Evolutionary conservation across 768 basidiomycete species (phyloP), one percentile per base, ranked within the genome.

Genomic region (Podaxis sp.): DNA sequence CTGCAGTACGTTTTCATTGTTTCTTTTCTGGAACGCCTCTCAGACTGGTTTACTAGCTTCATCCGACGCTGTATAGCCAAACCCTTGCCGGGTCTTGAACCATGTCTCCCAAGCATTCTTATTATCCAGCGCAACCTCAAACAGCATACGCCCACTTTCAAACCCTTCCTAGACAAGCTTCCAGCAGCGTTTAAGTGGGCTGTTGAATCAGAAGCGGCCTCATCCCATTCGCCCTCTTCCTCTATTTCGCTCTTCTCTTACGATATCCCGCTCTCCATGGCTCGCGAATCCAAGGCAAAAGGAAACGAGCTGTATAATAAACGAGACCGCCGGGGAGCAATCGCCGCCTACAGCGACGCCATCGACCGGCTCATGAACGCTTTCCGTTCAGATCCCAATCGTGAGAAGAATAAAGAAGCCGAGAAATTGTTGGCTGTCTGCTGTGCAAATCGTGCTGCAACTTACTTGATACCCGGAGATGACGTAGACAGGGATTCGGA

Each of bases 101-200:
- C 67, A 14, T 46, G 48, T 14, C 21, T 66, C 4, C 67, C 65
- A 7, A 44, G 50, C 13, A 40, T 50, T 3, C 50, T 66, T 6
- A 35, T 59, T 32, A 60, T 68, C 37, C 57, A 63, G 7, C 40
- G 53, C 27, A 58, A 65, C 16, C 62, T 68, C 38, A 55, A 37
- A n/a, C 56, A 59, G 10, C 64, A 65, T 32, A 25, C 57, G 4
- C 23, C 27, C 16, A 59, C 57, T 13, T 46, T 68, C 47, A 37
- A 53, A n/a, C 60, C 63, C 11, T 68, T 68, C 53, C 62, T 68
- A 5, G 52, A 66, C 25, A 61, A 64, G 18, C 50, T 68, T 9
- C 63, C 65, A 0, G 14, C 42, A 3, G 50, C 52, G 16, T 64
- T 66, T 42, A 38, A 36, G 9, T 68, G 64, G 63, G 44, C 46